These are phyloP conservation scores for Colletotrichum cereale DNA, from an alignment of 2,329 filamentous ascomycete genomes.

Conservation along the genomic window DNA sequence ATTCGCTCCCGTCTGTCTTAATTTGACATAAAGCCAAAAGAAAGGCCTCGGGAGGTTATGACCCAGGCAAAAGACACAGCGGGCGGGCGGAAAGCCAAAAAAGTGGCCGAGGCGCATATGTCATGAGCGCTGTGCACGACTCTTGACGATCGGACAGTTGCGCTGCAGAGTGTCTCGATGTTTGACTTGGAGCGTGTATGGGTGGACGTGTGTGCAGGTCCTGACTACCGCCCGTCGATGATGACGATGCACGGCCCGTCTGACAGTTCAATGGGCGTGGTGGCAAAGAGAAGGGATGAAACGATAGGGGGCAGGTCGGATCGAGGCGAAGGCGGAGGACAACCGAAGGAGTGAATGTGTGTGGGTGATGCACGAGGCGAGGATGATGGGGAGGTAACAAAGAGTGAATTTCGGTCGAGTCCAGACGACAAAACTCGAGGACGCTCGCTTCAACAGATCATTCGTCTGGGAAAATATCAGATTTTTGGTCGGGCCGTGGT, in stretches of 20 bases:
- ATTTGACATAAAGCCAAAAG: background rate
- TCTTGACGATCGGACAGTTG: background rate
- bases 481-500: background rate
- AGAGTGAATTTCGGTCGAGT: background rate
- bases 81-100: background rate
- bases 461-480: conserved; percentile 1
- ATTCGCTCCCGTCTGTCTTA: background rate
- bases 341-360: background rate
- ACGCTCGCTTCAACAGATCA: background rate
- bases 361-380: background rate
- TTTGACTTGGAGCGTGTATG: background rate
- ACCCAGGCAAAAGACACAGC: background rate
- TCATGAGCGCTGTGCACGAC: conserved; percentile 21
- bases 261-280: conserved; percentile 13
- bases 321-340: conserved; percentile 17
- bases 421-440: background rate
- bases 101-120: conserved; percentile 21
- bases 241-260: conserved; percentile 24
- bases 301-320: conserved; percentile 24
- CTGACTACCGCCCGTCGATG: background rate
- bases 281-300: conserved; percentile 32
- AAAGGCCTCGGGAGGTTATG: background rate
- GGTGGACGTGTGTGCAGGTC: conserved; percentile 2
- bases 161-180: background rate
- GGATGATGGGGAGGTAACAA: background rate